Evolutionary conservation across 768 basidiomycete species (phyloP).

Genomic region (Amylocystis lapponica): DNA sequence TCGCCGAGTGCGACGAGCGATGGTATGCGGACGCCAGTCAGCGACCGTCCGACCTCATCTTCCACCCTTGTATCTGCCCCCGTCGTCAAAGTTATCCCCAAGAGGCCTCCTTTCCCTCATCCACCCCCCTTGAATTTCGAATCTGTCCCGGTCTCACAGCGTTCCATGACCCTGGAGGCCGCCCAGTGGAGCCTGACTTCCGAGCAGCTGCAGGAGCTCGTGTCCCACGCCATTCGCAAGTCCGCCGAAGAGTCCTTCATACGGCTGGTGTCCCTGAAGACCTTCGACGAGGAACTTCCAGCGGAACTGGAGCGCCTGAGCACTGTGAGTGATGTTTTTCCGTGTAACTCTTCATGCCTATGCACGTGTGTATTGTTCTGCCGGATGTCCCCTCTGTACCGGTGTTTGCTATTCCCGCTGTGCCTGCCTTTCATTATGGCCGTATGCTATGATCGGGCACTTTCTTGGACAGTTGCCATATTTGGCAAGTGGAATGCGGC

Average conservation of each 20-base stretch:
- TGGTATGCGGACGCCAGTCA: constrained; percentile 8
- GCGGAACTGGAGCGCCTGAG: constrained; percentile 56
- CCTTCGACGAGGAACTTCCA: constrained; percentile 53
- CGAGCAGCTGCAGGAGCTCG: constrained; percentile 56
- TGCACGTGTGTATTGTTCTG: no score
- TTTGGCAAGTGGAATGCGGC: no score
- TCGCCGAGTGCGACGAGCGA: constrained; percentile 4
- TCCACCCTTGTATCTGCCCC: constrained; percentile 13
- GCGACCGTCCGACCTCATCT: constrained; percentile 4
- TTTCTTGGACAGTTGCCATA: no score
- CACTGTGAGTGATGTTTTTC: constrained; percentile 9
- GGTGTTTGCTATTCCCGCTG: no score
- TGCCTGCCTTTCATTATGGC: no score
- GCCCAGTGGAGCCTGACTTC: constrained; percentile 58
- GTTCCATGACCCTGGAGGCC: constrained; percentile 63
- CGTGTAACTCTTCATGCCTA: background rate
- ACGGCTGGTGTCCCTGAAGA: constrained; percentile 58
- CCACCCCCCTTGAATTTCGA: constrained; percentile 56
- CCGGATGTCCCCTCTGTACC: no score
- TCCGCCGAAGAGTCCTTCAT: constrained; percentile 68
- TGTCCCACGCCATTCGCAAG: constrained; percentile 63
- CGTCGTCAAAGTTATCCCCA: constrained; percentile 12
- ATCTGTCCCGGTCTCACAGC: constrained; percentile 52
- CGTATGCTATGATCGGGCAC: no score
- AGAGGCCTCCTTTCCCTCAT: constrained; percentile 33